These are phyloP conservation scores for Sporothrix globosa DNA, from an alignment of 2,329 filamentous ascomycete species.

Conservation along the genomic window DNA sequence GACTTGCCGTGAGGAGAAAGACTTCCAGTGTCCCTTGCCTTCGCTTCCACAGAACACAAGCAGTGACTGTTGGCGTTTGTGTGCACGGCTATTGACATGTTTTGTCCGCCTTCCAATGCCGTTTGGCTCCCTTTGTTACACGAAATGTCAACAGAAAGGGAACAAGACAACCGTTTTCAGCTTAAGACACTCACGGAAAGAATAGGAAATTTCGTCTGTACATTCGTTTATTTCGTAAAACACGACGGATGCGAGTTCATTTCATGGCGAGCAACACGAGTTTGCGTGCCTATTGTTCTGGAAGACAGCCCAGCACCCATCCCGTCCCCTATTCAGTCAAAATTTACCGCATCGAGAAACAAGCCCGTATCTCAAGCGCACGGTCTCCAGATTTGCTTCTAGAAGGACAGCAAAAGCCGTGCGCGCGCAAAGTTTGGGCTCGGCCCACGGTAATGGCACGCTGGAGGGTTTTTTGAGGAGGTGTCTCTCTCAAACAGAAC, in stretches of 20 bases:
- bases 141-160: constrained; percentile 27
- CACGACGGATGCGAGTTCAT: constrained; percentile 4
- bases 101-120: background rate
- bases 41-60: constrained; percentile 11
- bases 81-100: constrained; percentile 12
- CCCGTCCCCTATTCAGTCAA: background rate
- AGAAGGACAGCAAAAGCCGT: background rate
- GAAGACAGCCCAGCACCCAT: background rate
- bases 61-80: background rate
- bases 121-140: constrained; percentile 10
- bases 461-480: background rate
- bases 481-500: background rate
- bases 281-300: background rate
- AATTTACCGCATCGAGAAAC: background rate
- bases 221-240: constrained; percentile 3
- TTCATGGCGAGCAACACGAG: constrained; percentile 3
- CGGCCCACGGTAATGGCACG: constrained; percentile 5
- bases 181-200: constrained; percentile 18
- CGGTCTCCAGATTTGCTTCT: background rate
- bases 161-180: background rate
- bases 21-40: background rate
- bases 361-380: background rate
- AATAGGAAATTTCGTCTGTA: constrained; percentile 10
- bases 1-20: background rate
- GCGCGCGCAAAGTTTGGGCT: constrained; percentile 3